Base-by-base conservation (phyloP, 2,329 filamentous ascomycete genomes). In the Aspergillus quadricinctus region DNA sequence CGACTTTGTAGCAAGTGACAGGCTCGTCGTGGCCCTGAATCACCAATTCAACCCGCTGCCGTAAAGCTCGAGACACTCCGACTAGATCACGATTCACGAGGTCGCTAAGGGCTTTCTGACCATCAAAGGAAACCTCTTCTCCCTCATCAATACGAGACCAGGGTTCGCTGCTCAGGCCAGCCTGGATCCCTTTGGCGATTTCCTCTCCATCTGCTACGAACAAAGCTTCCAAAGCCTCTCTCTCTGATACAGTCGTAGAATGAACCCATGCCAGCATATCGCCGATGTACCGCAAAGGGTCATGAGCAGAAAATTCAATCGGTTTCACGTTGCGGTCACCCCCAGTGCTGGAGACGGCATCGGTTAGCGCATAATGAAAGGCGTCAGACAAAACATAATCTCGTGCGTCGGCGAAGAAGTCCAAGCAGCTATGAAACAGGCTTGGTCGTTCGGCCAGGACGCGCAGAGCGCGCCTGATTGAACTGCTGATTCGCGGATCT, bases 241-340 rank as follows among this genome's bases (percentile, higher is more conserved):
- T 84, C 73, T 99, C 94, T 31, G 93, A 95, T 1, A 99, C 94
- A 0, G 93, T 88, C 2, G 92, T 89, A 0, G 94, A 96, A 71
- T 99, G 94, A 5, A 89, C 86, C 94, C 94, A 99, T 4, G 94
- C 94, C 14, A 99, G 82, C 92, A 99, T 99, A 69, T 99, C 94
- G 53, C 94, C 92, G 2, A 95, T 86, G 71, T 97, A 97, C 21
- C 94, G 86, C 27, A 97, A 77, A 1, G 91, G 88, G 68, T 99
- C 94, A 70, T 97, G 93, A 0, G 94, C 93, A 10, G 88, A 88
- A 65, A 97, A 84, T 69, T 99, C 93, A 61, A 99, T 99, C 0
- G 94, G 93, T 69, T 97, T 97, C 37, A 88, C 79, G 2, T 82
- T 82, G 25, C 78, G 76, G 59, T 89, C 83, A 48, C 82, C 80